phyloP scores from a whole-genome alignment of 148 eudicot species.

The Cornus suecica region DNA sequence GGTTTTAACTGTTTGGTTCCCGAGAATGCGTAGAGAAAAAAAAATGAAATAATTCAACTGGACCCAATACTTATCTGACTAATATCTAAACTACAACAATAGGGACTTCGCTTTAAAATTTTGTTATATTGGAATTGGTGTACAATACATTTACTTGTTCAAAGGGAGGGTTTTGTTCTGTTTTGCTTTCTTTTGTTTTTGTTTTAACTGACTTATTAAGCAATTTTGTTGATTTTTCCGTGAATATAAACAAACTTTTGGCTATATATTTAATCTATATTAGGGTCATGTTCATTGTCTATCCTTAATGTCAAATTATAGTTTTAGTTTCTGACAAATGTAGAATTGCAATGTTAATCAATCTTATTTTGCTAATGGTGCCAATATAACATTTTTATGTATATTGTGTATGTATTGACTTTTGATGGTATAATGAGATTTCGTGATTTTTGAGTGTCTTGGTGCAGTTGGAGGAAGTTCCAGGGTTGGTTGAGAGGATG shows the following conservation, averaged over 20 bases:
- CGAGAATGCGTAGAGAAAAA: not conserved
- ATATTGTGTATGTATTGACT: not conserved
- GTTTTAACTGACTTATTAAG: not conserved
- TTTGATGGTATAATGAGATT: not conserved
- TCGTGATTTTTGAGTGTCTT: conserved; percentile 20
- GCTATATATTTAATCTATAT: no score
- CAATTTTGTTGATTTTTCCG: no score
- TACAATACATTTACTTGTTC: no score
- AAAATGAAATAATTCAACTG: not conserved
- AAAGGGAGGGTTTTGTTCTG: no score
- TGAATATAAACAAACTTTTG: no score
- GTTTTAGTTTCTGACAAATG: not conserved
- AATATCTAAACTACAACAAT: not conserved
- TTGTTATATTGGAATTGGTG: not conserved
- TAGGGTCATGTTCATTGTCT: not conserved
- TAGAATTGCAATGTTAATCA: not conserved
- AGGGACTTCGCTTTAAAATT: not conserved
- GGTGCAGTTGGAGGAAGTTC: conserved; percentile 92
- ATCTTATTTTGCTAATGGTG: not conserved
- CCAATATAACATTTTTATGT: not conserved
- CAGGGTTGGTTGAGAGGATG: conserved; percentile 96
- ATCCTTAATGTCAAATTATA: not conserved
- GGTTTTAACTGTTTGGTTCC: not conserved
- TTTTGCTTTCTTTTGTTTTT: not conserved
- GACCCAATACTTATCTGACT: not conserved